Conservation (phyloP, 331 rosid species). For the Pyracantha coccinea region DNA sequence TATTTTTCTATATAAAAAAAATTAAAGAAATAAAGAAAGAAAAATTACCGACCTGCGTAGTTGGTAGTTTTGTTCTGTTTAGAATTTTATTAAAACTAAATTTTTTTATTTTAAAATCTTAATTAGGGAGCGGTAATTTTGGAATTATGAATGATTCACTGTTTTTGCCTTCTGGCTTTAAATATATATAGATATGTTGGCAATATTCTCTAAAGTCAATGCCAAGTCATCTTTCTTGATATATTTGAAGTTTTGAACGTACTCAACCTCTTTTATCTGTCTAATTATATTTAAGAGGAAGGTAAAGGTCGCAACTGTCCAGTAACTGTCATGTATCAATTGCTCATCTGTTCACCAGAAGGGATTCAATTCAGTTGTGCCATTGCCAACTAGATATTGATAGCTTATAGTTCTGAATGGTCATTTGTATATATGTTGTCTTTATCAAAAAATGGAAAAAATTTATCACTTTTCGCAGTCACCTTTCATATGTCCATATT, state of each 20-base stretch:
- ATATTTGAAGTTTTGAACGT: not conserved
- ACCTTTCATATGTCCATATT: not conserved
- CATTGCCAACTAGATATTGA: not conserved
- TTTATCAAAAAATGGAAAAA: not conserved
- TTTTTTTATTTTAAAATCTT: no score
- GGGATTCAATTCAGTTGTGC: not conserved
- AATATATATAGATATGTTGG: not conserved
- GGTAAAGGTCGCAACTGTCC: not conserved
- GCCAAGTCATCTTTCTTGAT: not conserved
- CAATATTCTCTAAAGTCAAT: not conserved
- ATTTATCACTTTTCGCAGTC: not conserved
- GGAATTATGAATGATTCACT: no score
- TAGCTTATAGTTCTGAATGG: not conserved
- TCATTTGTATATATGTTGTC: not conserved
- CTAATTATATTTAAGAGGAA: not conserved
- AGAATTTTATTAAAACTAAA: no score
- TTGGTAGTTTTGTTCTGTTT: no score
- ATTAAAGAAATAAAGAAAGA: no score
- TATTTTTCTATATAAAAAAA: no score
- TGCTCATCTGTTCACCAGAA: not conserved
- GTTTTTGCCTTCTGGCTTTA: no score
- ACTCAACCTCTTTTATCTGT: not conserved
- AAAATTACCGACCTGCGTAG: no score
- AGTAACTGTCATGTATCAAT: not conserved
- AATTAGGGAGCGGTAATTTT: no score